Evolutionary conservation across 2,329 filamentous ascomycete species (phyloP).

Genomic region (Sordariomycetes sp.): DNA sequence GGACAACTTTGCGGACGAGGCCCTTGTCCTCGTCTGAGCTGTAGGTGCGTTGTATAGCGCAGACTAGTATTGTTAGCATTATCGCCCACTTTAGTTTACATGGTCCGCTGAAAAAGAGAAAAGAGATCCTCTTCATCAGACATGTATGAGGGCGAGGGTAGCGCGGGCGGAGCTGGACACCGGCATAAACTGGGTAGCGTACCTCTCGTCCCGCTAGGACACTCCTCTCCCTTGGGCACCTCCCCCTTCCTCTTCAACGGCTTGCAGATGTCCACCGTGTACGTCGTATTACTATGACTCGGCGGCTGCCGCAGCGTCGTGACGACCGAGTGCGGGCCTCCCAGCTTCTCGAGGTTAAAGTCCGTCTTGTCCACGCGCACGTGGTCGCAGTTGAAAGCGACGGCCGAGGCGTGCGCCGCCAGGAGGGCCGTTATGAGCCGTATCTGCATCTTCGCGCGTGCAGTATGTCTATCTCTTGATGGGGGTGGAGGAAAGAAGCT

Average conservation of each 20-base stretch:
- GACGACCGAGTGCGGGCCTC: conserved; percentile 57
- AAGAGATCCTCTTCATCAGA: too few relatives aligned
- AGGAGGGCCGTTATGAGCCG: conserved; percentile 17
- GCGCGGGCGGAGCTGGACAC: neutral
- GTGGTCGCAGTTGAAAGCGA: conserved; percentile 48
- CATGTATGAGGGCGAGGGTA: neutral
- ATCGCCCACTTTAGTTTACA: neutral
- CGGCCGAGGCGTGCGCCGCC: conserved; percentile 21
- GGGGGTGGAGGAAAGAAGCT: neutral
- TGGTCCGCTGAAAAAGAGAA: neutral
- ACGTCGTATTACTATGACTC: conserved; percentile 58
- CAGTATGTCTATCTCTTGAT: neutral
- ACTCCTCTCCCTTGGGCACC: conserved; percentile 41
- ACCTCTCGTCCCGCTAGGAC: conserved; percentile 59
- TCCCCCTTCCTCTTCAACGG: conserved; percentile 49
- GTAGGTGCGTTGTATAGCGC: conserved; percentile 54
- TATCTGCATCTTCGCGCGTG: neutral
- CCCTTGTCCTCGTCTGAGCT: conserved; percentile 31
- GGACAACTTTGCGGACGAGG: conserved; percentile 42
- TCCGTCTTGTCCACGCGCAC: conserved; percentile 42
- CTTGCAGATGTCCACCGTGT: conserved; percentile 66
- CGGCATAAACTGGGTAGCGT: conserved; percentile 10
- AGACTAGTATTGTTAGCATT: conserved; percentile 37
- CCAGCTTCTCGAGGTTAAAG: conserved; percentile 52
- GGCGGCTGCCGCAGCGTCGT: conserved; percentile 38